A percentile compares a stretch with the other conserved stretches of the same genome.
These are phyloP conservation scores for Endogone sp. DNA, from an alignment of 192 early-diverging fungal species.

Conservation along the genomic window DNA sequence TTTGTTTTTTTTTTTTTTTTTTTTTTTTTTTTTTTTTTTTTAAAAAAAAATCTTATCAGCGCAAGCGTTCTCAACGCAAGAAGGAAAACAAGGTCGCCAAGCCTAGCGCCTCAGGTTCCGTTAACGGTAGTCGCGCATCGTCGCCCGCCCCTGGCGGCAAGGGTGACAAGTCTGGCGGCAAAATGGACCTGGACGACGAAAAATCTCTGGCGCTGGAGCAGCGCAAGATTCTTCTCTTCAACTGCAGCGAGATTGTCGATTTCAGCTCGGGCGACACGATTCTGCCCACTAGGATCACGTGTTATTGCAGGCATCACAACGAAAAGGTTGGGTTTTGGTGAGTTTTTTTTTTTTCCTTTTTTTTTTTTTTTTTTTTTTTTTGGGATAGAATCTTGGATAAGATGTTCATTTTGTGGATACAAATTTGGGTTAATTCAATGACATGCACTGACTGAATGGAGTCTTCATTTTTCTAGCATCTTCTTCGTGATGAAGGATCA, in stretches of 20 bases:
- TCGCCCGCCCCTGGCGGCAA: constrained; percentile 12
- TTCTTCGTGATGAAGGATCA: constrained; percentile 79
- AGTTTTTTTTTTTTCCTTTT: neutral
- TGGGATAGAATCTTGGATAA: neutral
- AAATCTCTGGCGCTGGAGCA: constrained; percentile 67
- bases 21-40: no score
- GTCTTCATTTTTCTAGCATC: constrained; percentile 35
- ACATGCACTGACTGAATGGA: neutral
- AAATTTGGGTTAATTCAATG: constrained; percentile 2
- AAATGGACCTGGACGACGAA: constrained; percentile 42
- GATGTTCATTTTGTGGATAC: neutral
- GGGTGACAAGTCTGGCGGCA: constrained; percentile 17
- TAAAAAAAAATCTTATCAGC: constrained; percentile 6
- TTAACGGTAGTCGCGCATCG: neutral
- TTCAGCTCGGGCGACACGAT: constrained; percentile 87
- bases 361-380: no score
- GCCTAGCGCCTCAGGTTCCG: constrained; percentile 6
- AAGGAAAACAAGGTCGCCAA: constrained; percentile 44
- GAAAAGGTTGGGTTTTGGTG: constrained; percentile 90
- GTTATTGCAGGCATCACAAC: constrained; percentile 94
- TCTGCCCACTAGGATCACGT: constrained; percentile 93
- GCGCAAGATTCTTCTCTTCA: constrained; percentile 84
- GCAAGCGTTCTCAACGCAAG: constrained; percentile 61
- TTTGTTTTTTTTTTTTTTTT: no score
- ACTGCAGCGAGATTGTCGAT: constrained; percentile 81